Percentiles rank a stretch among this genome's conserved stretches.
Conservation (phyloP, 495 filamentous ascomycete species). For the Arthonia radiata region DNA sequence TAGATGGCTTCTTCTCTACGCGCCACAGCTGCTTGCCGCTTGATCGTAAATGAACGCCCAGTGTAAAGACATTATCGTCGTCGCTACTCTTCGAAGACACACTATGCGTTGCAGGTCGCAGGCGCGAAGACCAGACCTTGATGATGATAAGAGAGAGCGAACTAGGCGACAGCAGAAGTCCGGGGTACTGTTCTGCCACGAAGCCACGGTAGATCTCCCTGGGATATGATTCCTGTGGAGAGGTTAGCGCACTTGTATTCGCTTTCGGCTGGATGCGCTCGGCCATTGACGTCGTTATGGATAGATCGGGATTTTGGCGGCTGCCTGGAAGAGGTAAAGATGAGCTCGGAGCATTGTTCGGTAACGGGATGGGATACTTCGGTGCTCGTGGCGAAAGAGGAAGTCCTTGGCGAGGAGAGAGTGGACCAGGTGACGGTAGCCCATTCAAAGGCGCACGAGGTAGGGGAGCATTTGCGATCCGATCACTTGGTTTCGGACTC, state of each 20-base stretch:
- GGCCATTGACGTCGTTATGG: neutral
- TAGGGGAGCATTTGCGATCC: constrained; percentile 44
- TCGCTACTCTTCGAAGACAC: constrained; percentile 42
- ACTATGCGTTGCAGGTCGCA: constrained; percentile 72
- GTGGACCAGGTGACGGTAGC: constrained; percentile 13
- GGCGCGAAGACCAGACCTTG: constrained; percentile 72
- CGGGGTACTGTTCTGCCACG: constrained; percentile 59
- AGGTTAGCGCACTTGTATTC: constrained; percentile 7
- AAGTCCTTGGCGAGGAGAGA: constrained; percentile 32
- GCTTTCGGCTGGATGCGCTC: constrained; percentile 9
- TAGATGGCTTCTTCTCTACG: constrained; percentile 68
- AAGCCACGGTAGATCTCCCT: constrained; percentile 38
- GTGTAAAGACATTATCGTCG: constrained; percentile 81
- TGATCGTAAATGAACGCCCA: constrained; percentile 58
- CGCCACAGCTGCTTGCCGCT: constrained; percentile 71
- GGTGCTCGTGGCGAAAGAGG: constrained; percentile 52
- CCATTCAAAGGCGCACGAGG: constrained; percentile 35
- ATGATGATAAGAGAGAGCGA: constrained; percentile 71
- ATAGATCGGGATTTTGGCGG: constrained; percentile 3
- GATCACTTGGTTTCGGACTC: constrained; percentile 68
- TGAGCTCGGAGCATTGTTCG: constrained; percentile 32
- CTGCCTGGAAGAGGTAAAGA: constrained; percentile 17
- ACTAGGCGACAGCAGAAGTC: constrained; percentile 64
- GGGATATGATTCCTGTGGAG: constrained; percentile 4
- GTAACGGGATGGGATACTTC: constrained; percentile 37